phyloP scores from a whole-genome alignment of 345 rosid genomes.

The Acer campestre region DNA sequence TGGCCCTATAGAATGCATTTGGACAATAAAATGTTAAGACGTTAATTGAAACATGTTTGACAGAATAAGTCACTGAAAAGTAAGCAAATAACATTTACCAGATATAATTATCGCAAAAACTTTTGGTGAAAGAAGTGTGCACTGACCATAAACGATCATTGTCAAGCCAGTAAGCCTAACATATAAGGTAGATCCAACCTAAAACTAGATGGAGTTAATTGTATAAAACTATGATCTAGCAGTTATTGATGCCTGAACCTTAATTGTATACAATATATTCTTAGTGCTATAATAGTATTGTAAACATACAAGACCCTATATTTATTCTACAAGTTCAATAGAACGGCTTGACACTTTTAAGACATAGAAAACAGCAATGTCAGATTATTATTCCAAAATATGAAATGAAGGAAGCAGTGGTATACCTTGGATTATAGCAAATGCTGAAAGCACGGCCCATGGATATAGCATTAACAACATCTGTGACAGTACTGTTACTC shows the following conservation, averaged over 20 bases:
- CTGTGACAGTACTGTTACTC: conserved; percentile 57
- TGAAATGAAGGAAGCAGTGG: conserved; percentile 5
- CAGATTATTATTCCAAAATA: background rate
- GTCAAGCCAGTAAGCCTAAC: background rate
- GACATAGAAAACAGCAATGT: background rate
- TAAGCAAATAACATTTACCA: background rate
- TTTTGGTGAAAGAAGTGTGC: background rate
- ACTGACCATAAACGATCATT: background rate
- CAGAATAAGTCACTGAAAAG: background rate
- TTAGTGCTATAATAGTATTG: background rate
- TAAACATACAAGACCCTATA: background rate
- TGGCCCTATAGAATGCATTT: conserved; percentile 47
- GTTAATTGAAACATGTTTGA: background rate
- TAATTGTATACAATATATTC: background rate
- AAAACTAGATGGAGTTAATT: background rate
- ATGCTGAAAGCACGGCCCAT: conserved; percentile 61
- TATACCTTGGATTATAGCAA: conserved; percentile 92
- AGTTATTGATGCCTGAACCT: background rate
- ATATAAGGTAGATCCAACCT: background rate
- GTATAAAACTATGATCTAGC: background rate
- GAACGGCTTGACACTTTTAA: background rate
- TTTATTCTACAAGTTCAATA: background rate
- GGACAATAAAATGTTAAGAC: background rate
- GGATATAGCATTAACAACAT: conserved; percentile 74
- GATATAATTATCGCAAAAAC: background rate